Conservation (phyloP, 345 rosid species). For the Aethionema arabicum region DNA sequence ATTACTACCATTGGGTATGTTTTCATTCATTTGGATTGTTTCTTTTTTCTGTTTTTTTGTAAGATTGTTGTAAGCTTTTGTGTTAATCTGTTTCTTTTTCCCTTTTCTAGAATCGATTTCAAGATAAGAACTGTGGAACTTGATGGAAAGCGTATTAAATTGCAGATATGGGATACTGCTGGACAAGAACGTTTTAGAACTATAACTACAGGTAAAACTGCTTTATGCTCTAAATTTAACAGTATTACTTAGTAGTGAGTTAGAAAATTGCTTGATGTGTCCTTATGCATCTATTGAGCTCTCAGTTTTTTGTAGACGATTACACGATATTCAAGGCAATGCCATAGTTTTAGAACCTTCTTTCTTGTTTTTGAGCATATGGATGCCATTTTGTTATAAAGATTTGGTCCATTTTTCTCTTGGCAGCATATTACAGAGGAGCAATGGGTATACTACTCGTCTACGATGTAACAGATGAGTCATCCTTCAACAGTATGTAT, state of each 20-base stretch:
- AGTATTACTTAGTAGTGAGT: neutral
- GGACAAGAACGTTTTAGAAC: slow-evolving; percentile 65
- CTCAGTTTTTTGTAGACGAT: neutral
- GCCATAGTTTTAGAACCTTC: neutral
- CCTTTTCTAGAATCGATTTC: slow-evolving; percentile 46
- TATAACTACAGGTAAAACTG: slow-evolving; percentile 49
- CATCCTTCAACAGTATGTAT: slow-evolving; percentile 79
- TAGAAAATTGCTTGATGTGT: neutral
- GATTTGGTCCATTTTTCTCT: neutral
- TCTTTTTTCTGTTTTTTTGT: slow-evolving; percentile 2
- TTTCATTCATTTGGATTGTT: slow-evolving; percentile 1
- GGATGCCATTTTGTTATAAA: neutral
- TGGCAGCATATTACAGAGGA: slow-evolving; percentile 86
- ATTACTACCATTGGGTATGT: slow-evolving; percentile 85
- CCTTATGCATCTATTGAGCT: neutral
- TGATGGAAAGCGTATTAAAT: slow-evolving; percentile 58
- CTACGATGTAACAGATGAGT: slow-evolving; percentile 89
- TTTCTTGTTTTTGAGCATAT: neutral
- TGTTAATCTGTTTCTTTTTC: neutral
- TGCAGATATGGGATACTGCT: slow-evolving; percentile 68
- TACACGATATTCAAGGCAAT: neutral
- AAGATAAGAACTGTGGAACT: slow-evolving; percentile 60
- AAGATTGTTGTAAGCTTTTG: slow-evolving; percentile 11
- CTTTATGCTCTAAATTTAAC: neutral
- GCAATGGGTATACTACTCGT: slow-evolving; percentile 94